Conservation (phyloP, 305 asterid species). For the Fraxinus ornus region DNA sequence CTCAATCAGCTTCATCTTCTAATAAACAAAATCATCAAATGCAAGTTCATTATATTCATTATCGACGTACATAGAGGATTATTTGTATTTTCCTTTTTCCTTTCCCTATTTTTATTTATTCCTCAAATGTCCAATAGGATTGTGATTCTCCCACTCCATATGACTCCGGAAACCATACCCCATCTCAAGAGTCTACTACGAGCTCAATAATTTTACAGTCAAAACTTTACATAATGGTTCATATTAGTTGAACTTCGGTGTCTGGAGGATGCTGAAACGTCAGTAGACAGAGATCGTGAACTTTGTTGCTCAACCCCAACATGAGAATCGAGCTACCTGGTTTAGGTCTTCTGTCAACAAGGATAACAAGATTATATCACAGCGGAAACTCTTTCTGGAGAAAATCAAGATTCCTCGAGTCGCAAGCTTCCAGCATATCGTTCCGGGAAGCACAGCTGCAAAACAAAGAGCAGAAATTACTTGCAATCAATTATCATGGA, state of each 20-base stretch:
- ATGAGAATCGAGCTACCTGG: neutral
- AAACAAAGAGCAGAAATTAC: slow-evolving; percentile 12
- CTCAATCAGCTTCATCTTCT: neutral
- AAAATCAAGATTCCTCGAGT: slow-evolving; percentile 62
- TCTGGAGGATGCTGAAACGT: neutral
- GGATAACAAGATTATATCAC: slow-evolving; percentile 18
- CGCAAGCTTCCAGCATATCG: slow-evolving; percentile 94
- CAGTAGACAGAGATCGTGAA: neutral
- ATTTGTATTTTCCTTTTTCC: neutral
- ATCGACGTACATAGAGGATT: neutral
- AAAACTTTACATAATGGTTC: neutral
- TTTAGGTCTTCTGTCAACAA: neutral
- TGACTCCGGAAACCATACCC: neutral
- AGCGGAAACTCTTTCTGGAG: slow-evolving; percentile 65
- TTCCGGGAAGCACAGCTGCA: slow-evolving; percentile 85
- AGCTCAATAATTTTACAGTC: neutral
- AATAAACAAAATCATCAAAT: neutral
- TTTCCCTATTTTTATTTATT: neutral
- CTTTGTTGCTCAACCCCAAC: neutral
- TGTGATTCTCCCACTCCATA: too few species aligned
- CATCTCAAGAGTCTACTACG: neutral
- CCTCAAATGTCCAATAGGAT: neutral
- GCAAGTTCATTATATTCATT: neutral
- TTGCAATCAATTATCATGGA: slow-evolving; percentile 5
- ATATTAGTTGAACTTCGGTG: neutral